Evolutionary conservation across 176 grass and related monocot genomes (phyloP), one percentile per base, ranked within the genome.

Genomic region (Oryza meridionalis): DNA sequence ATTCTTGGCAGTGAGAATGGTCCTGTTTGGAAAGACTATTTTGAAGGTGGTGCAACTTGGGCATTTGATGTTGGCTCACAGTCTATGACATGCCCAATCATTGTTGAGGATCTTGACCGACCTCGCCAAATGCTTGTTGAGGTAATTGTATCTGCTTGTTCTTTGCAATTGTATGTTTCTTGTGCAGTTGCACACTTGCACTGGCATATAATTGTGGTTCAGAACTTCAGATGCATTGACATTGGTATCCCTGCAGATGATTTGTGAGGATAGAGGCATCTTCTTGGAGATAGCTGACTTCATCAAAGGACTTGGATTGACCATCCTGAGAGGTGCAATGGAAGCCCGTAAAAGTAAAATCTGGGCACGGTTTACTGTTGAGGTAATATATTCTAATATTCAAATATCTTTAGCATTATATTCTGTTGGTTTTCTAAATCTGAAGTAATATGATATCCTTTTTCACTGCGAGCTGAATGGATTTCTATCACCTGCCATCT

Each of bases 251-350:
- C 42, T 80, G 31, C 80, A 95, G 93, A 95, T 95, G 88, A 88
- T 95, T 73, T 95, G 90, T 6, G 86, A 95, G 83, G 93, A 95
- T 65, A 89, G 88, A 64, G 93, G 93, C 68, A 90, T 90, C 68
- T 95, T 95, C 71, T 85, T 95, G 88, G 93, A 95, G 81, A 95
- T 95, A 82, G 93, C 93, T 72, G 93, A 95, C 47, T 95, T 92
- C 33, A 92, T 95, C 45, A 90, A 80, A 76, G 90, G 93, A 46
- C 83, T 95, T 64, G 93, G 93, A 72, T 84, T 95, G 85, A 95
- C 93, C 75, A 95, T 95, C 76, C 91, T 95, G 59, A 95, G 87
- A 77, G 93, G 90, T 63, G 90, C 92, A 62, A 95, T 95, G 90
- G 90, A 95, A 92, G 77, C 88, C 17, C 88, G 86, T 0, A 92